Conservation (phyloP, 495 filamentous ascomycete genomes). For the Aspergillus ostianus region DNA sequence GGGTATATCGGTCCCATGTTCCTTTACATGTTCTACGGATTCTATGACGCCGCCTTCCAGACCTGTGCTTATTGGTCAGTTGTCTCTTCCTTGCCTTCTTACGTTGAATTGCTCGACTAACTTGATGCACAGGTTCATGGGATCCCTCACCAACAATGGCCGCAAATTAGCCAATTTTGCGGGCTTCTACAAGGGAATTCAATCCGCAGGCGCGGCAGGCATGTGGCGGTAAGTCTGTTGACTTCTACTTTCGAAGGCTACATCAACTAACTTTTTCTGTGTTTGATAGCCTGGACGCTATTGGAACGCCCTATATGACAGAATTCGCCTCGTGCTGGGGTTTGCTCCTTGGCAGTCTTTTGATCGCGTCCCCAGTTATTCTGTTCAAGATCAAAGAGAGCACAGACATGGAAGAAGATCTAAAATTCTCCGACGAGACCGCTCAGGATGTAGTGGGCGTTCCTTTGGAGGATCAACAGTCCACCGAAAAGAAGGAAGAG, state of each 20-base stretch:
- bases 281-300: conserved; percentile 55
- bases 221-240: conserved; percentile 62
- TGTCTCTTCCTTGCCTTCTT: not conserved
- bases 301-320: conserved; percentile 60
- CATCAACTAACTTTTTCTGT: not conserved
- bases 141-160: conserved; percentile 83
- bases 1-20: conserved; percentile 82
- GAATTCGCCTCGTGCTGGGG: conserved; percentile 68
- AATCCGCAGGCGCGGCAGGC: conserved; percentile 88
- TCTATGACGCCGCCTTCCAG: conserved; percentile 86
- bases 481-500: conserved; percentile 20
- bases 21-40: conserved; percentile 90
- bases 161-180: conserved; percentile 91
- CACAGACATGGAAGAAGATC: conserved; percentile 69
- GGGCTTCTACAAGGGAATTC: conserved; percentile 96
- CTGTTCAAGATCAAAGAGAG: conserved; percentile 75
- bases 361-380: conserved; percentile 78
- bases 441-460: conserved; percentile 34
- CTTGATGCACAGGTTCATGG: conserved; percentile 71
- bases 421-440: conserved; percentile 82
- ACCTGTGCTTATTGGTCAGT: conserved; percentile 83
- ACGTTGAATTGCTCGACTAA: not conserved
- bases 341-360: conserved; percentile 65
- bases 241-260: conserved; percentile 4
- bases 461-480: conserved; percentile 11